Evolutionary conservation across 2,329 filamentous ascomycete genomes (phyloP), one percentile per base, ranked within the genome.

Genomic region (Apiospora phragmitis): DNA sequence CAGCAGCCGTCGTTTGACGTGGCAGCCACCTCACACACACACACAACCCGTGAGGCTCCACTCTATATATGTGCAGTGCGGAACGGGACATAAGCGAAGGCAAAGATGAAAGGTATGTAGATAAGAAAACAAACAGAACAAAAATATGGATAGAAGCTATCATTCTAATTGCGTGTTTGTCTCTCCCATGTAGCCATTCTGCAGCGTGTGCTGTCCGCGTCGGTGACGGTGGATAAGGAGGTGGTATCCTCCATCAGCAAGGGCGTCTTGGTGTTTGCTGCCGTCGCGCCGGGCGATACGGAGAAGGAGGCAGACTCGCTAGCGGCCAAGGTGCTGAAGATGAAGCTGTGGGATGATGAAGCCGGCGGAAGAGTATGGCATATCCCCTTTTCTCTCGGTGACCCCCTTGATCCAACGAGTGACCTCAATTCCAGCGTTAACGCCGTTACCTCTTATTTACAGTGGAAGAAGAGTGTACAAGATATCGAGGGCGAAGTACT

Each of bases 151-250:
- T 32, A 62, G 24, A 38, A 3, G 11, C 21, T 24, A 35, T n/a
- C 21, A 35, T 62, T 8, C 32, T 62, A 35, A 62, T 21, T n/a
- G 16, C 67, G n/a, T 24, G 45, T 21, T 49, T 29, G 24, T 18
- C 24, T 21, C 29, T 68, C 24, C 14, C 18, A 41, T 71, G 69
- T 78, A 98, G 96, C 94, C 69, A 93, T 99, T 72, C 85, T 98
- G 69, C 96, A 99, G 83, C 90, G 96, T 74, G 96, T 99, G 68
- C 90, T 97, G 72, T 98, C 95, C 59, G 95, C 95, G 72, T 98
- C 95, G 9, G 96, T 99, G 76, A 96, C 94, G 1, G 95, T 99
- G 68, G 95, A 99, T 79, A 92, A 94, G 78, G 88, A 97, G 79
- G 84, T 97, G 41, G 89, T 99, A 65, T 98, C 96, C 1, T 93